Conservation (phyloP, 2,329 filamentous ascomycete genomes). For the Xylaria sp. region DNA sequence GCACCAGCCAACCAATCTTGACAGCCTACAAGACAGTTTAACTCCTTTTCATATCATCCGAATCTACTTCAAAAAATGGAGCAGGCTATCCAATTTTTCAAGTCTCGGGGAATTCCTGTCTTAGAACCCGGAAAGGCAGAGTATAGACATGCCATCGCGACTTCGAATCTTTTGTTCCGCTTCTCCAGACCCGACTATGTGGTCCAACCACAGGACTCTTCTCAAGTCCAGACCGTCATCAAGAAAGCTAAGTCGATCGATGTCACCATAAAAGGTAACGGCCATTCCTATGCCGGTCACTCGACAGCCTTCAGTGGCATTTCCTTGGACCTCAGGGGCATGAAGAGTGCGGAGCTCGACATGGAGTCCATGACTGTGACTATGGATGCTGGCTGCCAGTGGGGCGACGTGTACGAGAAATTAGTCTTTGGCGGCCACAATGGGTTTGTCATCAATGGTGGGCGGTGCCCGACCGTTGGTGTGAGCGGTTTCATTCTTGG, state of each 20-base stretch:
- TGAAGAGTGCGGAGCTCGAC: too few species aligned
- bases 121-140: conserved; percentile 8
- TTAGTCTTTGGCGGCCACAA: too few species aligned
- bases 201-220: conserved; percentile 22
- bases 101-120: conserved; percentile 16
- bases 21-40: too few species aligned
- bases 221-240: conserved; percentile 26
- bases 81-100: too few species aligned
- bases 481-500: conserved; percentile 44
- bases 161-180: conserved; percentile 33
- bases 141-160: conserved; percentile 31
- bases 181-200: conserved; percentile 32
- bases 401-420: too few species aligned
- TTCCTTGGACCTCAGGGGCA: conserved; percentile 37
- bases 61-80: too few species aligned
- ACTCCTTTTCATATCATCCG: too few species aligned
- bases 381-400: too few species aligned
- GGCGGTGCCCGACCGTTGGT: conserved; percentile 41
- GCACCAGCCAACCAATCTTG: too few species aligned
- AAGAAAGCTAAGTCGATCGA: conserved; percentile 11
- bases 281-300: conserved; percentile 37
- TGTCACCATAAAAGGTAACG: conserved; percentile 38
- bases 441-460: conserved; percentile 38
- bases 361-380: too few species aligned
- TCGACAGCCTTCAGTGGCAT: conserved; percentile 36